Percentiles rank a stretch among this genome's conserved stretches.
Evolutionary conservation across 2,329 filamentous ascomycete genomes (phyloP).

Genomic region (Metarhizium guizhouense): DNA sequence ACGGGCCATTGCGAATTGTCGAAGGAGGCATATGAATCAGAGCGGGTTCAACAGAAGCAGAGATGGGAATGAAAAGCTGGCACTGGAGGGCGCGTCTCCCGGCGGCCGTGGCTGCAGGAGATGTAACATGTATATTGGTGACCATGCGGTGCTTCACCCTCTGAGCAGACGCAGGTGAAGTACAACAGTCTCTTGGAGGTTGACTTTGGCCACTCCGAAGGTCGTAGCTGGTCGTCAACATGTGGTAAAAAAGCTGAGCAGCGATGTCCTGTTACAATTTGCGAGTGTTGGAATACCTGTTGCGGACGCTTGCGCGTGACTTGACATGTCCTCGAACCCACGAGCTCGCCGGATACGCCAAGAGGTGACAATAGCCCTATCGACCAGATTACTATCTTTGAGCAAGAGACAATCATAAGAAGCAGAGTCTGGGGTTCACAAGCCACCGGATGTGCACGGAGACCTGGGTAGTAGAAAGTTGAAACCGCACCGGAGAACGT

Average conservation of each 20-base stretch:
- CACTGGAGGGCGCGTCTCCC: neutral
- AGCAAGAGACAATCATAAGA: too few species aligned
- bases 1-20: neutral
- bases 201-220: neutral
- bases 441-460: neutral
- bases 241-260: neutral
- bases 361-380: too few species aligned
- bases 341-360: too few species aligned
- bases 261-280: neutral
- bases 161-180: neutral
- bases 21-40: neutral
- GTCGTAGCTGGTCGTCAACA: neutral
- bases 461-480: neutral
- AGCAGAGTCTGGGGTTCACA: neutral
- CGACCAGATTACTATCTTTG: too few species aligned
- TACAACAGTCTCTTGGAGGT: neutral
- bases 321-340: neutral
- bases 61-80: too few species aligned
- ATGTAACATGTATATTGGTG: neutral
- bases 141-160: neutral
- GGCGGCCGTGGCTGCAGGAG: neutral
- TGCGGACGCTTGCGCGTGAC: neutral
- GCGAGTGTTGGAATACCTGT: neutral
- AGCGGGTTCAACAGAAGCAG: too few species aligned
- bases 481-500: neutral